phyloP scores from a whole-genome alignment of 306 rosid genomes.

The Amphicarpaea edgeworthii region DNA sequence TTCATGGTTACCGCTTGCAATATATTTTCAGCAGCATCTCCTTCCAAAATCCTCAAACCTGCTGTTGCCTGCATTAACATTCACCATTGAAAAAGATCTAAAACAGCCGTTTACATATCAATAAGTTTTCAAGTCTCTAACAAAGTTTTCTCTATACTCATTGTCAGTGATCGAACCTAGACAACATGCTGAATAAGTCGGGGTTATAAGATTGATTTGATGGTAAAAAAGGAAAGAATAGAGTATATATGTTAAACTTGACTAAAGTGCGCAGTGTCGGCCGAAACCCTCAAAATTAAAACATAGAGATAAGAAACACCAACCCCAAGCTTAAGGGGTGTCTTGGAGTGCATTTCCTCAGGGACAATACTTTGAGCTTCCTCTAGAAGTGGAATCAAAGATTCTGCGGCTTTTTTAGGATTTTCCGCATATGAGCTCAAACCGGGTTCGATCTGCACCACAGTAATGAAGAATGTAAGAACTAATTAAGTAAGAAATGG shows the following conservation, averaged over 20 bases:
- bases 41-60: conserved; percentile 41
- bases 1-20: conserved; percentile 34
- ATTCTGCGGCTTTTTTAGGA: conserved; percentile 68
- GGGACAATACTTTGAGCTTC: conserved; percentile 71
- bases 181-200: too few species aligned
- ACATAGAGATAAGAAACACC: not conserved
- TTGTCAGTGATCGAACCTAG: too few species aligned
- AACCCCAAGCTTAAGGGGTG: conserved; percentile 83
- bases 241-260: too few species aligned
- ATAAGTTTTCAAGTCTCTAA: too few species aligned
- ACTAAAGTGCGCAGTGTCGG: too few species aligned
- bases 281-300: too few species aligned
- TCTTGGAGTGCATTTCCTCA: conserved; percentile 48
- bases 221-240: too few species aligned
- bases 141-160: too few species aligned
- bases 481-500: too few species aligned
- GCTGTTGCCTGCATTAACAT: conserved; percentile 39
- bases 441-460: conserved; percentile 53
- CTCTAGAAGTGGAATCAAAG: conserved; percentile 59
- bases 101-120: too few species aligned
- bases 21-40: conserved; percentile 34
- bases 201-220: too few species aligned
- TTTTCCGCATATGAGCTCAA: conserved; percentile 63
- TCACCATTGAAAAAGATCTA: too few species aligned
- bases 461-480: not conserved